A percentile compares a stretch with the other conserved stretches of the same genome.
phyloP scores from a whole-genome alignment of 352 stramenopile genomes.

The Globisporangium barbulae region DNA sequence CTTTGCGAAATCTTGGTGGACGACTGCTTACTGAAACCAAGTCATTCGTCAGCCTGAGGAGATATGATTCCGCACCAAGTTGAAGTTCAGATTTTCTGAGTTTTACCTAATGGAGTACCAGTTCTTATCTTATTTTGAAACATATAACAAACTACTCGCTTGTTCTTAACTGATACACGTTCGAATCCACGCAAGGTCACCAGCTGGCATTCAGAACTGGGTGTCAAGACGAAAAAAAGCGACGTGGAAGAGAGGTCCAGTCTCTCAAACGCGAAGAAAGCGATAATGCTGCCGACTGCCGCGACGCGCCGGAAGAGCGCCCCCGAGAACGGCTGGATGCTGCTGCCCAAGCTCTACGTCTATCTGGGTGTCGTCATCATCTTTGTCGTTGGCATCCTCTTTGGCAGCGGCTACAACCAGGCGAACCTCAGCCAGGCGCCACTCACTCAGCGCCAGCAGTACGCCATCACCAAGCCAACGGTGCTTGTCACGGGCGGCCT shows the following conservation, averaged over 20 bases:
- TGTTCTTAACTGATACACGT: too few species aligned
- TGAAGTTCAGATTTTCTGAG: too few species aligned
- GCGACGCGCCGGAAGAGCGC: constrained; percentile 21
- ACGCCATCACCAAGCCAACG: constrained; percentile 39
- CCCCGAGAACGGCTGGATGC: constrained; percentile 63
- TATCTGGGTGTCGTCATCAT: constrained; percentile 62
- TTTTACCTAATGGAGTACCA: too few species aligned
- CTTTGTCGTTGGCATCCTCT: constrained; percentile 64
- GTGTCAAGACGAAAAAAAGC: background rate
- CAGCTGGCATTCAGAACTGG: too few species aligned
- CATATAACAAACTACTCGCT: too few species aligned
- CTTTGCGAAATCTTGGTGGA: too few species aligned
- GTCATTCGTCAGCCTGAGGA: too few species aligned
- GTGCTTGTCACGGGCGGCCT: constrained; percentile 80
- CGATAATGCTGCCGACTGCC: constrained; percentile 26
- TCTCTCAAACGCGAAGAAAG: background rate
- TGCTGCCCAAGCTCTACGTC: constrained; percentile 66
- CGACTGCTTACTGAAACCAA: too few species aligned
- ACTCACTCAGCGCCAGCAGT: constrained; percentile 20
- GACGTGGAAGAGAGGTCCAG: too few species aligned
- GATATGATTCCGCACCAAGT: too few species aligned
- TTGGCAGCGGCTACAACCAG: constrained; percentile 63
- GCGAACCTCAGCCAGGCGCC: constrained; percentile 26
- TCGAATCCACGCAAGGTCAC: too few species aligned
- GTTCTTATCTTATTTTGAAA: too few species aligned